phyloP scores from a whole-genome alignment of 179 eudicot genomes.

The Camellia oleifera region DNA sequence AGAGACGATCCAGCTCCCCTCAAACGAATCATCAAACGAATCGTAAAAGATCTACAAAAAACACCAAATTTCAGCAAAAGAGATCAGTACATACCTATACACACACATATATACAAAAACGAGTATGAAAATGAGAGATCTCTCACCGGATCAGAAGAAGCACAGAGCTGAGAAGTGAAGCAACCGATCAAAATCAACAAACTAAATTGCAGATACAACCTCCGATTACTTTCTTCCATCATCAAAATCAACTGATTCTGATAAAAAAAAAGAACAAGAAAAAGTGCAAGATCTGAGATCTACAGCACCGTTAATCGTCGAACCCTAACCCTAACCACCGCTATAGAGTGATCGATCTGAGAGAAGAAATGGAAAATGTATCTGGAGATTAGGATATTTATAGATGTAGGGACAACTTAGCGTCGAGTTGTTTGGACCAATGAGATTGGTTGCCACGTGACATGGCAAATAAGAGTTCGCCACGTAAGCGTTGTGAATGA shows the following conservation, averaged over 20 bases:
- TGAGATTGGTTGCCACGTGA: conserved; percentile 30
- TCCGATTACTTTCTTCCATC: conserved; percentile 45
- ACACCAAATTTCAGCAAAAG: neutral
- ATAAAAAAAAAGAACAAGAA: too few relatives aligned
- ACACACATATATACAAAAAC: conserved; percentile 14
- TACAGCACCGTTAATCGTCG: neutral
- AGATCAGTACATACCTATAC: neutral
- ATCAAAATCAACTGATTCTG: neutral
- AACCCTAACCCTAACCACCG: conserved; percentile 4
- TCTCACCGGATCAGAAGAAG: conserved; percentile 51
- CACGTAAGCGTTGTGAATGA: conserved; percentile 20
- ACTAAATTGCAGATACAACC: conserved; percentile 27
- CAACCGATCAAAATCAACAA: conserved; percentile 35
- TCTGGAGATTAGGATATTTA: conserved; percentile 3
- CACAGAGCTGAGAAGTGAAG: conserved; percentile 43
- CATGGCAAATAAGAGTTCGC: conserved; percentile 20
- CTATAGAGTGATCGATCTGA: neutral
- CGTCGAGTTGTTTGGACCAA: conserved; percentile 43
- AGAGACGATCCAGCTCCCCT: conserved; percentile 78
- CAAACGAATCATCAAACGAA: conserved; percentile 76
- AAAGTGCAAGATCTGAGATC: conserved; percentile 9
- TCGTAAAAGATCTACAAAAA: conserved; percentile 61
- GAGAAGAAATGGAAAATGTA: neutral
- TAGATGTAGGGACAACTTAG: conserved; percentile 1
- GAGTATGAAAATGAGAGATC: neutral